Evolutionary conservation across 1,284 basidiomycete genomes (phyloP), one percentile per base, ranked within the genome.

Genomic region (Ustilago loliicola): DNA sequence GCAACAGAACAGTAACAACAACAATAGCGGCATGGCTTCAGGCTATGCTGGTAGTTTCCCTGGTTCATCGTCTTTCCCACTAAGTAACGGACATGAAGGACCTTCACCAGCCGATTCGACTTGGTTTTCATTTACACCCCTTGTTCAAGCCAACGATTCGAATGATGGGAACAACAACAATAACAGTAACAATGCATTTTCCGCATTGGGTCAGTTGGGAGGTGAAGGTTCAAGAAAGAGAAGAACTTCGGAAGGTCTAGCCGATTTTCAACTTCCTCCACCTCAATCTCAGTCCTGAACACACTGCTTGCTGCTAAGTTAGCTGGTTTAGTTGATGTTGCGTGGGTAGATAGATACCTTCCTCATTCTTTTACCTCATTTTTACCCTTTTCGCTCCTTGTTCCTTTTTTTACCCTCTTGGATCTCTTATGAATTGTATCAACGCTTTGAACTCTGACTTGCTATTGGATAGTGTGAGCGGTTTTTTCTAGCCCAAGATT

Each of bases 51-150:
- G 53, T 6, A 67, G 29, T 48, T 72, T 52, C 32, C 15, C 67
- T 5, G 60, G 62, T 29, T 77, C 74, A 17, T 65, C 61, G 29
- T 69, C 69, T 9, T 77, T 77, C 23, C 48, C 65, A 19, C 58
- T 59, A 10, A 58, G 69, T 27, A 77, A 72, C 29, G 74, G 65
- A 25, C 47, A 72, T 3, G 74, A 77, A 25, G 74, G 74, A 8
- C 74, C 74, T 7, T 74, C 70, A 15, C 80, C 80, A 1, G 80
- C 78, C 8, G 77, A 81, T 32, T 79, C 77, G 21, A 81, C 80
- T 11, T 81, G 78, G 64, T 81, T 81, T 34, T 71, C 68, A 1
- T 81, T 75, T 40, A 81, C 80, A 4, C 80, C 80, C 2, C 62
- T 79, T 11, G 67, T 76, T 5, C 72, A 73, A 57, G 51, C 74